Conservation (phyloP, 169 alveolate genomes). For the Cryptosporidium ryanae region DNA sequence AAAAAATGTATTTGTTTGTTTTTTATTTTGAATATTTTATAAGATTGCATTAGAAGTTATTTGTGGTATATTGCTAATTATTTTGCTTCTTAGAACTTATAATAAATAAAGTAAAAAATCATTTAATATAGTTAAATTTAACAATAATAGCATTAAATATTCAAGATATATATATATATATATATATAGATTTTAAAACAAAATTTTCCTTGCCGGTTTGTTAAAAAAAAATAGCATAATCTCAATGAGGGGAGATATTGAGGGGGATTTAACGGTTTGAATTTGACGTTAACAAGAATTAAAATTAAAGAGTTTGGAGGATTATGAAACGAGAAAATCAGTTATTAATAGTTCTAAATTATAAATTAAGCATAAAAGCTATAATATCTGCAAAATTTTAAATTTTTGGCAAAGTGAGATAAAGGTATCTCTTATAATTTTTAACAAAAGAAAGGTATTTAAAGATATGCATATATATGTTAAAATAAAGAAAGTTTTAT, state of each 20-base stretch:
- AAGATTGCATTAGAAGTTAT: too few relatives aligned
- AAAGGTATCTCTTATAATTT: background rate
- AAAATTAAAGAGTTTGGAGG: background rate
- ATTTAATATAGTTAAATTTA: too few relatives aligned
- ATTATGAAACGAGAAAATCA: background rate
- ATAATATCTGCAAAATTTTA: background rate
- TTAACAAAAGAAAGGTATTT: background rate
- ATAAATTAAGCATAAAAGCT: background rate
- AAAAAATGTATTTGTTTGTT: too few relatives aligned
- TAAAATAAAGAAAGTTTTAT: background rate
- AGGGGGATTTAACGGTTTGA: conserved; percentile 58
- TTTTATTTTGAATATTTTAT: too few relatives aligned
- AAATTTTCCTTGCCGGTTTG: background rate
- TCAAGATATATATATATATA: background rate
- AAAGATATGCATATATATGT: conserved; percentile 13
- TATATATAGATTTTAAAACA: background rate
- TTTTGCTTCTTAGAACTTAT: too few relatives aligned
- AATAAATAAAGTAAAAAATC: too few relatives aligned
- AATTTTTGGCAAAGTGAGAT: background rate
- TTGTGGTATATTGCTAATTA: too few relatives aligned
- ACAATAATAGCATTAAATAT: too few relatives aligned
- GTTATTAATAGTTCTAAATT: background rate
- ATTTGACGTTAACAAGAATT: conserved; percentile 26
- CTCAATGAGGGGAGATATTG: conserved; percentile 44
- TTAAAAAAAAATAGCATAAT: background rate